Evolutionary conservation across 2,329 filamentous ascomycete species (phyloP).

Genomic region (Ophiostoma tasmaniense): DNA sequence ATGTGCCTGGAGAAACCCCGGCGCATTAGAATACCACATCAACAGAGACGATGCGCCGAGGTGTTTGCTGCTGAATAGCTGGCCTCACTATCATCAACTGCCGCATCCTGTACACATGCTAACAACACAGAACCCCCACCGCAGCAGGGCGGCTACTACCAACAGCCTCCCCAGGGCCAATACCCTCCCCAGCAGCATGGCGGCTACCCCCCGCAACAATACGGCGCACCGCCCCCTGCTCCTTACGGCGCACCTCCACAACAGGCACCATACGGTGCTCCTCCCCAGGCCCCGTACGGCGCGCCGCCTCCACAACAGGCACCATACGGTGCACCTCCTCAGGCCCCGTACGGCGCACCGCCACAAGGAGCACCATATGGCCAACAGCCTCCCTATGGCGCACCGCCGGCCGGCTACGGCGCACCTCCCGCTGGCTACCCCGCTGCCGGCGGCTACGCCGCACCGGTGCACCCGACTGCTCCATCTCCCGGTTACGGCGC

Average conservation of each 20-base stretch:
- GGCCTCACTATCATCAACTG: background rate
- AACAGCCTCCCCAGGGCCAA: background rate
- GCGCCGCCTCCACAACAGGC: background rate
- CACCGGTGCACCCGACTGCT: conserved; percentile 44
- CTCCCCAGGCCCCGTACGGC: conserved; percentile 16
- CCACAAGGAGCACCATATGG: conserved; percentile 27
- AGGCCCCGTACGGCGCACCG: conserved; percentile 21
- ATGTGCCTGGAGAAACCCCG: background rate
- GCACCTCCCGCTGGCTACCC: conserved; percentile 27
- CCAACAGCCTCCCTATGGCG: conserved; percentile 19
- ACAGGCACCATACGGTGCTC: conserved; percentile 25
- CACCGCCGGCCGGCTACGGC: conserved; percentile 26
- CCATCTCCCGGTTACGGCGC: conserved; percentile 69
- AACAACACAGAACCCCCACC: conserved; percentile 21
- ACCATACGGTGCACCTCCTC: conserved; percentile 25
- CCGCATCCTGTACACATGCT: background rate
- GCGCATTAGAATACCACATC: background rate
- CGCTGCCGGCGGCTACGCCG: conserved; percentile 21
- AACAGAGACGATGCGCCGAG: background rate
- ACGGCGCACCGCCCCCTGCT: conserved; percentile 21
- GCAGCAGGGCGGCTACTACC: conserved; percentile 24
- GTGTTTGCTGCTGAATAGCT: background rate
- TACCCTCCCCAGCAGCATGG: conserved; percentile 23
- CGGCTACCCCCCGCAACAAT: conserved; percentile 20
- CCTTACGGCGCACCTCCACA: conserved; percentile 25